Conservation (phyloP, 345 rosid species). For the Noccaea bulbosa region DNA sequence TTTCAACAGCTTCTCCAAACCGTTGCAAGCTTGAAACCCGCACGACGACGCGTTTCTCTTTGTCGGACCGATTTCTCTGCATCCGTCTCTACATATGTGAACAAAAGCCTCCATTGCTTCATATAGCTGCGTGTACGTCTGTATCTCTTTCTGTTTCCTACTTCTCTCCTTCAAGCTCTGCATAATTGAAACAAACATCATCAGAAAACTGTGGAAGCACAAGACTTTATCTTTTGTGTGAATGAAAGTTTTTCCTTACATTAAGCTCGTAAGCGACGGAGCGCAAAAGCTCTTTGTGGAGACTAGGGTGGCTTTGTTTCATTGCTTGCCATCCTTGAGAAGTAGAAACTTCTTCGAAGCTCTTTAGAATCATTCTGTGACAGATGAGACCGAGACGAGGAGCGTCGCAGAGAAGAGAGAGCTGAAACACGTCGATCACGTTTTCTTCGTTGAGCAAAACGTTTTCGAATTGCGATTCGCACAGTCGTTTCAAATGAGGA, state of each 20-base stretch:
- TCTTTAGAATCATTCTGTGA: conserved; percentile 65
- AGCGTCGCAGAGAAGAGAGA: conserved; percentile 79
- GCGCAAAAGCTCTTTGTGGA: conserved; percentile 63
- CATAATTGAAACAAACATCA: conserved; percentile 4
- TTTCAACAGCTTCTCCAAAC: conserved; percentile 71
- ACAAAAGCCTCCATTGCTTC: conserved; percentile 95
- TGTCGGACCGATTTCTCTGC: conserved; percentile 82
- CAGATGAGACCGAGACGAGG: conserved; percentile 72
- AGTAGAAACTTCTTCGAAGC: conserved; percentile 52
- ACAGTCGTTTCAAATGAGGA: conserved; percentile 63
- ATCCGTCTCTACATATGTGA: conserved; percentile 91
- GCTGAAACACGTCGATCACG: conserved; percentile 77
- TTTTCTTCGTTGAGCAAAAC: conserved; percentile 64
- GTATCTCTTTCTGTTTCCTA: conserved; percentile 57
- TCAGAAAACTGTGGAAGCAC: conserved; percentile 5
- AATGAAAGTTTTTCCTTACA: conserved; percentile 41
- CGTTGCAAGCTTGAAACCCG: conserved; percentile 70
- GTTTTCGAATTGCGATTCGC: conserved; percentile 58
- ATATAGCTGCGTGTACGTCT: conserved; percentile 65
- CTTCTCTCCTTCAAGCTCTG: conserved; percentile 61
- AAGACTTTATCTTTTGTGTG: background rate
- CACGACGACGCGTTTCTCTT: conserved; percentile 60
- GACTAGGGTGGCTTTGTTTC: conserved; percentile 78
- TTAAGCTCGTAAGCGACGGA: conserved; percentile 59
- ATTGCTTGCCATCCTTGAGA: conserved; percentile 77